A percentile compares a stretch with the other conserved stretches of the same genome.
Evolutionary conservation across 2,329 filamentous ascomycete species (phyloP).

Genomic region (Arthrocladium fulminans): DNA sequence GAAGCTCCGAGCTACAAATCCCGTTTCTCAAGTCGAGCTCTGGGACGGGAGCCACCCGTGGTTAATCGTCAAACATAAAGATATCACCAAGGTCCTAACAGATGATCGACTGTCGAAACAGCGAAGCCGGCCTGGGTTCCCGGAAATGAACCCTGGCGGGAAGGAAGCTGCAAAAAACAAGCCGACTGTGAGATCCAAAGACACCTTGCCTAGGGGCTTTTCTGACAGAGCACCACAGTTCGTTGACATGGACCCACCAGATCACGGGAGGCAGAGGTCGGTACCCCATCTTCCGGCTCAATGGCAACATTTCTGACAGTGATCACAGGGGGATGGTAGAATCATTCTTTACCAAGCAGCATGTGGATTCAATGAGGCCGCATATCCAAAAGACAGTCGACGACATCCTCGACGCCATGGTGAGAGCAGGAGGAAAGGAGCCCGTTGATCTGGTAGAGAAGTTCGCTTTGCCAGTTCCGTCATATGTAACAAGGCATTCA

Average conservation of each 20-base stretch:
- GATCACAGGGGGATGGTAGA: not conserved
- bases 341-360: not conserved
- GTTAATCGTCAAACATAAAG: conserved; percentile 42
- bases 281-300: no score
- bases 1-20: no score
- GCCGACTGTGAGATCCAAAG: no score
- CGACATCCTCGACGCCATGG: not conserved
- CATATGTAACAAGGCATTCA: no score
- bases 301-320: no score
- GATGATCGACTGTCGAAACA: conserved; percentile 31
- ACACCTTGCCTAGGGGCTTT: no score
- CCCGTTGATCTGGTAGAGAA: not conserved
- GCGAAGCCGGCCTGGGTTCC: not conserved
- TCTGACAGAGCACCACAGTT: no score
- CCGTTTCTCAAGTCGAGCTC: no score
- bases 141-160: not conserved
- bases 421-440: not conserved
- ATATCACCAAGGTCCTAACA: conserved; percentile 39
- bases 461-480: not conserved
- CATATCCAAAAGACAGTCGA: not conserved
- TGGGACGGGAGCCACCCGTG: conserved; percentile 41
- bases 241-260: not conserved
- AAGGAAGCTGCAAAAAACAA: not conserved
- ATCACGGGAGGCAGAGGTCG: not conserved
- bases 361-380: not conserved